A percentile compares a stretch with the other conserved stretches of the same genome.
phyloP scores from a whole-genome alignment of 2,329 filamentous ascomycete genomes.

The Aureobasidium pullulans region DNA sequence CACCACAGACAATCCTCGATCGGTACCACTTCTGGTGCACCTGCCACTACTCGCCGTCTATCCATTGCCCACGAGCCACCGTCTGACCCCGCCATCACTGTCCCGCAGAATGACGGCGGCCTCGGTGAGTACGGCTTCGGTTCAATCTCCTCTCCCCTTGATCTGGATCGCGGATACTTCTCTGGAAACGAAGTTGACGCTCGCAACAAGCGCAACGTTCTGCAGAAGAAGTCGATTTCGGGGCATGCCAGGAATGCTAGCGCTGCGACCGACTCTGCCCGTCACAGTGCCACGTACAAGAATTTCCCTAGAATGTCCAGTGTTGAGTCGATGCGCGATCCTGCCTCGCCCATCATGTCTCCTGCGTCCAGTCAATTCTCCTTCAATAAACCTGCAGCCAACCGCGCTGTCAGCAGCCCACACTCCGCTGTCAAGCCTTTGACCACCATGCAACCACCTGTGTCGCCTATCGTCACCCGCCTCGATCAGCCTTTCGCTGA shows the following conservation, averaged over 20 bases:
- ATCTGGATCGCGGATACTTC: constrained; percentile 85
- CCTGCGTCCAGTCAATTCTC: constrained; percentile 61
- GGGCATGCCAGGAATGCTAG: constrained; percentile 64
- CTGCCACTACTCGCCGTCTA: not conserved
- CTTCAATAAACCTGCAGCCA: constrained; percentile 33
- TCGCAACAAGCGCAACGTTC: constrained; percentile 60
- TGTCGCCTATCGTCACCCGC: constrained; percentile 50
- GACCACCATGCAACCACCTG: constrained; percentile 32
- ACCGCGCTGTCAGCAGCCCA: constrained; percentile 39
- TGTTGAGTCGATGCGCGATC: constrained; percentile 64
- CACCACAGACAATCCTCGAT: constrained; percentile 50
- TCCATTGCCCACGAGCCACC: constrained; percentile 4
- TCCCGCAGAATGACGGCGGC: not conserved
- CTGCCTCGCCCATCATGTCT: constrained; percentile 37
- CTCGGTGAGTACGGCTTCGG: constrained; percentile 24
- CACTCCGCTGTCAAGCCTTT: constrained; percentile 39
- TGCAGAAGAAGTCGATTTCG: constrained; percentile 56
- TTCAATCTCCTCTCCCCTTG: constrained; percentile 34
- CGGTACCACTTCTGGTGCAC: constrained; percentile 17
- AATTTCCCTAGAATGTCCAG: constrained; percentile 74
- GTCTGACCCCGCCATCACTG: not conserved
- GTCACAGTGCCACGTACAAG: constrained; percentile 53
- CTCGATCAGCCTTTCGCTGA: constrained; percentile 41
- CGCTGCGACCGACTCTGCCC: constrained; percentile 45
- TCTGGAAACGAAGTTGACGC: constrained; percentile 79